Conservation (phyloP, 257 asterid genomes). For the Penstemon barbatus region DNA sequence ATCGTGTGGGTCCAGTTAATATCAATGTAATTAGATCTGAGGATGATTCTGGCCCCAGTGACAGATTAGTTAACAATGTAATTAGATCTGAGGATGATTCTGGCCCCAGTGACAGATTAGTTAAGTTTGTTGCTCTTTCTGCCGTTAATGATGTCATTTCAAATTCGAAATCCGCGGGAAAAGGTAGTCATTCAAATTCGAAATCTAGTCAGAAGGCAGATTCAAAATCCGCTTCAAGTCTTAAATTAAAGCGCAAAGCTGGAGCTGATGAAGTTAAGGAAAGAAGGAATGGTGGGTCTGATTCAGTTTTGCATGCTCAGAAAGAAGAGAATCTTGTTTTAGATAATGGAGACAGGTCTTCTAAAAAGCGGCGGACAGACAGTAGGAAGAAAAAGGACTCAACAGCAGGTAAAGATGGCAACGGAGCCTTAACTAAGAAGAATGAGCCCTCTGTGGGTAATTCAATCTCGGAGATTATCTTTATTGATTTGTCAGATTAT, state of each 20-base stretch:
- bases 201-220: constrained; percentile 24
- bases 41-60: constrained; percentile 31
- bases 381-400: constrained; percentile 40
- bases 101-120: constrained; percentile 31
- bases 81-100: constrained; percentile 27
- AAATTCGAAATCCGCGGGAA: constrained; percentile 17
- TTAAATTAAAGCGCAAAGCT: constrained; percentile 39
- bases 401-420: constrained; percentile 35
- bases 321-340: constrained; percentile 35
- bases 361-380: constrained; percentile 38
- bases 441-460: constrained; percentile 49
- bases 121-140: constrained; percentile 28
- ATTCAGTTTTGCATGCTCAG: constrained; percentile 32
- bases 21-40: constrained; percentile 27
- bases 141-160: constrained; percentile 20
- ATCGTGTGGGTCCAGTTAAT: constrained; percentile 28
- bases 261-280: constrained; percentile 43
- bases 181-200: constrained; percentile 19
- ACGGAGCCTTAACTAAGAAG: constrained; percentile 41
- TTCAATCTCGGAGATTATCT: constrained; percentile 40
- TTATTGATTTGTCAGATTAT: constrained; percentile 55
- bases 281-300: constrained; percentile 23
- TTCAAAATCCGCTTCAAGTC: constrained; percentile 29
- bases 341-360: constrained; percentile 40
- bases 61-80: constrained; percentile 26